Evolutionary conservation across 768 basidiomycete genomes (phyloP).

Genomic region (Panaeolus cyanescens): DNA sequence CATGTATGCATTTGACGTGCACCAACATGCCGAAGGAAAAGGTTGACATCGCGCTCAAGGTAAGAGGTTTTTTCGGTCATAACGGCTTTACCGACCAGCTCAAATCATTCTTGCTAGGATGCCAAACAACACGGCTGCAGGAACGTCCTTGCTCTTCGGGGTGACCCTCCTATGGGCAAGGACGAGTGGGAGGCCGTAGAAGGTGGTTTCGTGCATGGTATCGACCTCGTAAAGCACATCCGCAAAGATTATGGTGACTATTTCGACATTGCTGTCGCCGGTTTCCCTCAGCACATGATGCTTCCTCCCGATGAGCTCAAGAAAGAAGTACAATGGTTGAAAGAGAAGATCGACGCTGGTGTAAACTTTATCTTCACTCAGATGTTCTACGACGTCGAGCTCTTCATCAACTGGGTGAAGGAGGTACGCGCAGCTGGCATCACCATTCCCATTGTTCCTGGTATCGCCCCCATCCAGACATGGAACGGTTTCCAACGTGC

Average conservation of each 20-base stretch:
- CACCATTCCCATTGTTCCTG: slow-evolving; percentile 87
- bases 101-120: slow-evolving; percentile 51
- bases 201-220: slow-evolving; percentile 86
- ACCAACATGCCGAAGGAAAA: slow-evolving; percentile 98
- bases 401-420: slow-evolving; percentile 93
- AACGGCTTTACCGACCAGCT: not conserved
- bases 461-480: slow-evolving; percentile 94
- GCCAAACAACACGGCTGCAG: slow-evolving; percentile 88
- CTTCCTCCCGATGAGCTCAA: slow-evolving; percentile 74
- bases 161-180: slow-evolving; percentile 88
- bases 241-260: slow-evolving; percentile 82
- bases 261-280: slow-evolving; percentile 93
- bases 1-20: slow-evolving; percentile 98
- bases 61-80: slow-evolving; percentile 41
- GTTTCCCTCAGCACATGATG: slow-evolving; percentile 83
- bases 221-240: slow-evolving; percentile 92
- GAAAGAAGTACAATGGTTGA: slow-evolving; percentile 82
- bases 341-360: slow-evolving; percentile 90
- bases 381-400: slow-evolving; percentile 93
- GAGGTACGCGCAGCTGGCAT: slow-evolving; percentile 83
- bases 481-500: slow-evolving; percentile 94
- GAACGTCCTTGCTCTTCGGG: slow-evolving; percentile 91
- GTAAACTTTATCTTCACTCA: slow-evolving; percentile 96
- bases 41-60: slow-evolving; percentile 86
- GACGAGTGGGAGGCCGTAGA: slow-evolving; percentile 93